Conservation (phyloP, 805 yeast species). For the Nakazawaea laoshanensis region DNA sequence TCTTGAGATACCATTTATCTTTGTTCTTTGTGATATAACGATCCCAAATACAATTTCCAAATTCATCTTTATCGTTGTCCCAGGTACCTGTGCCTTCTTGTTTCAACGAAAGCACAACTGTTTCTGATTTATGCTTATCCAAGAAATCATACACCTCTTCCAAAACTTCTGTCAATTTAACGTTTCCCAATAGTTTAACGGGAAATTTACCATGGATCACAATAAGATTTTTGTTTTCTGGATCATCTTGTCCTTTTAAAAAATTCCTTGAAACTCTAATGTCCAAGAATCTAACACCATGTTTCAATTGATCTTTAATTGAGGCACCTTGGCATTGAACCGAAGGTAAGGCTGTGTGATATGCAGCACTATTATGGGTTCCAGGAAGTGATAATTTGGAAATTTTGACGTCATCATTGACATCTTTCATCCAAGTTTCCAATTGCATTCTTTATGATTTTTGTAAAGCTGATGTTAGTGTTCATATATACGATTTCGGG, state of each 20-base stretch:
- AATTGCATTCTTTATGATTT: slow-evolving; percentile 3
- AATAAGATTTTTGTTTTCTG: slow-evolving; percentile 42
- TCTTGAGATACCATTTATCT: slow-evolving; percentile 52
- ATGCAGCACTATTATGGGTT: slow-evolving; percentile 80
- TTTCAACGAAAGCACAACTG: slow-evolving; percentile 59
- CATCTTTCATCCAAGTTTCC: slow-evolving; percentile 40
- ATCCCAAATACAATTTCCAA: slow-evolving; percentile 53
- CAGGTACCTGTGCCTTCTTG: slow-evolving; percentile 67
- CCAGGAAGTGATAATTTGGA: slow-evolving; percentile 64
- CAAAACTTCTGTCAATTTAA: slow-evolving; percentile 41
- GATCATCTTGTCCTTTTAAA: slow-evolving; percentile 34
- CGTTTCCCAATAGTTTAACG: slow-evolving; percentile 50
- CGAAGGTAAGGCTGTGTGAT: slow-evolving; percentile 61
- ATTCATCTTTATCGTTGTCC: slow-evolving; percentile 57
- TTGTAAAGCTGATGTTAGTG: too few relatives aligned
- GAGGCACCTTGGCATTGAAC: slow-evolving; percentile 68
- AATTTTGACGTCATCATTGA: slow-evolving; percentile 42
- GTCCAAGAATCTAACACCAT: slow-evolving; percentile 74
- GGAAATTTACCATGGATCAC: slow-evolving; percentile 76
- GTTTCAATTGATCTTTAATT: slow-evolving; percentile 50
- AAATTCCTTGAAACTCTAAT: slow-evolving; percentile 55
- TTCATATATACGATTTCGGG: too few relatives aligned
- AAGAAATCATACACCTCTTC: slow-evolving; percentile 54
- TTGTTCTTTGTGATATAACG: slow-evolving; percentile 39
- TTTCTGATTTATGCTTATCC: slow-evolving; percentile 42